Conservation (phyloP, 2,329 filamentous ascomycete species). For the Alternaria gansuensis region DNA sequence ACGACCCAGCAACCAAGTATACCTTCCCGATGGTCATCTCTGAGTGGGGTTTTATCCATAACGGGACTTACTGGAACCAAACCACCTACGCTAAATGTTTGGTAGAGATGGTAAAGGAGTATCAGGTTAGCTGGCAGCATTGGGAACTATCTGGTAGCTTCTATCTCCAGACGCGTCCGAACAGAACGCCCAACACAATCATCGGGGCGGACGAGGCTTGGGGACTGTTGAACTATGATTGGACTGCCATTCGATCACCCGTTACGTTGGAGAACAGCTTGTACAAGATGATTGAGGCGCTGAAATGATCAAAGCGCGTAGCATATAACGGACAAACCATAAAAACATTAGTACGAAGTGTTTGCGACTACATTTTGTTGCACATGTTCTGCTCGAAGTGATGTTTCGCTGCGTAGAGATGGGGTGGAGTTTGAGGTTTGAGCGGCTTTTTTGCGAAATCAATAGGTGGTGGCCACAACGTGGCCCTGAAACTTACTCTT, state of each 20-base stretch:
- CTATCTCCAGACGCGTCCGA: constrained; percentile 53
- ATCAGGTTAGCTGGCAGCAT: constrained; percentile 43
- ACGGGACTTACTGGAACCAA: constrained; percentile 47
- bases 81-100: constrained; percentile 46
- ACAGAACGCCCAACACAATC: constrained; percentile 38
- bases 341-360: rapidly evolving
- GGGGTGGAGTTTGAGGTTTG: not conserved
- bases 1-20: constrained; percentile 43
- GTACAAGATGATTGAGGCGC: constrained; percentile 44
- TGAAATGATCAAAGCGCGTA: constrained; percentile 19
- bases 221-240: constrained; percentile 45
- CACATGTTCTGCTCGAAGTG: not conserved
- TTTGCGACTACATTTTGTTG: not conserved
- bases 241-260: constrained; percentile 38
- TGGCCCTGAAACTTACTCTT: rapidly evolving
- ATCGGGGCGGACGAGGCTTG: constrained; percentile 44
- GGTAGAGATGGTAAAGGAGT: constrained; percentile 46
- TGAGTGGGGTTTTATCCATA: constrained; percentile 47
- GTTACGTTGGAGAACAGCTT: constrained; percentile 47
- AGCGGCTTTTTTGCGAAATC: not conserved
- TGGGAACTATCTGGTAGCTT: constrained; percentile 47
- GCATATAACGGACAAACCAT: rapidly evolving
- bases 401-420: not conserved
- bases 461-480: not conserved
- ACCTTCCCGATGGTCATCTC: constrained; percentile 47